Evolutionary conservation across 2,329 filamentous ascomycete genomes (phyloP).

Genomic region (Chrysosporium queenslandicum): DNA sequence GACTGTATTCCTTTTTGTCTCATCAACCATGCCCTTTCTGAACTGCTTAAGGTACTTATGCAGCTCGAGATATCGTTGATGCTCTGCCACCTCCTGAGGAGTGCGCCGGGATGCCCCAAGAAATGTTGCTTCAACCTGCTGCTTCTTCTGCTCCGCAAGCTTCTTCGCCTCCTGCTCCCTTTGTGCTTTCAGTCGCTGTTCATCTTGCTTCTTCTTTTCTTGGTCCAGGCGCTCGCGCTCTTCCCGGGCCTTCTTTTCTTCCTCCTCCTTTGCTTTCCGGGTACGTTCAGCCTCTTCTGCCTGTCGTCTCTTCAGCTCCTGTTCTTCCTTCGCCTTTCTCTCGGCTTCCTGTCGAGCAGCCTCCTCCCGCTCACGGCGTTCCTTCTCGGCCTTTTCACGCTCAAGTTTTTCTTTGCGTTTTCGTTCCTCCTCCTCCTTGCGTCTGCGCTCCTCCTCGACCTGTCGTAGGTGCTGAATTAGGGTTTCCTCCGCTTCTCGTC

Average conservation of each 20-base stretch:
- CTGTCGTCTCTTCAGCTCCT: constrained; percentile 41
- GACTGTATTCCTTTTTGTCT: constrained; percentile 46
- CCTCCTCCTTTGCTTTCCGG: constrained; percentile 32
- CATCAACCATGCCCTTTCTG: constrained; percentile 44
- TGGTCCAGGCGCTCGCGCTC: constrained; percentile 15
- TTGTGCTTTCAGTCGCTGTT: constrained; percentile 21
- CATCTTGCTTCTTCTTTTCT: constrained; percentile 24
- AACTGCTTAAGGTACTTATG: constrained; percentile 58
- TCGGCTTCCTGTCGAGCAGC: constrained; percentile 41
- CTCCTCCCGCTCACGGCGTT: constrained; percentile 35
- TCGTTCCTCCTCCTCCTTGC: constrained; percentile 28
- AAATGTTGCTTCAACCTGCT: constrained; percentile 24
- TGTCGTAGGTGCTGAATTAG: constrained; percentile 40
- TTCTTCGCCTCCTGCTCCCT: constrained; percentile 27
- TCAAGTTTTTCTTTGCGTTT: constrained; percentile 30
- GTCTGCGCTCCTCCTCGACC: constrained; percentile 31
- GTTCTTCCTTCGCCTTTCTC: constrained; percentile 37
- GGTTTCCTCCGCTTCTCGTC: constrained; percentile 45
- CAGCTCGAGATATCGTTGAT: constrained; percentile 45
- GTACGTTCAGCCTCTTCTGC: constrained; percentile 40
- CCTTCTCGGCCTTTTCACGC: constrained; percentile 28
- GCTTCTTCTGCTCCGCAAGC: constrained; percentile 23
- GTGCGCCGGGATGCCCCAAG: constrained; percentile 25
- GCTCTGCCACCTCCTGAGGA: constrained; percentile 34
- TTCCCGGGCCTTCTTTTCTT: constrained; percentile 23